Evolutionary conservation across 1,284 basidiomycete genomes (phyloP).

Genomic region (Sporisorium iseilematis-ciliati): DNA sequence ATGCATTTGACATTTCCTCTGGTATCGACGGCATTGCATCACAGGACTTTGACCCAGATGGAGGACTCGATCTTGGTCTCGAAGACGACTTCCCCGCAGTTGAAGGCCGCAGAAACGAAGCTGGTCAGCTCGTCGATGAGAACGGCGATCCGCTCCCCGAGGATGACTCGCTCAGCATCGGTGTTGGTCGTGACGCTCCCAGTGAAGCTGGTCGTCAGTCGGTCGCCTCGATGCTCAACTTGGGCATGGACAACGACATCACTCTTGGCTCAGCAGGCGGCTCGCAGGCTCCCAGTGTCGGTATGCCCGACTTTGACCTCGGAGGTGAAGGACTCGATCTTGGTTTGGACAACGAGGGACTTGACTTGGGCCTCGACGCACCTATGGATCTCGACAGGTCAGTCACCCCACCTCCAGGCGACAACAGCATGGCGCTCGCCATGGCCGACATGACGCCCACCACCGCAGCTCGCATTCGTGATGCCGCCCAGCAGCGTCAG

Average conservation of each 20-base stretch:
- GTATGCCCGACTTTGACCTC: slow-evolving; percentile 49
- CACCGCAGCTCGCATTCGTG: slow-evolving; percentile 71
- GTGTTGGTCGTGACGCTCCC: slow-evolving; percentile 65
- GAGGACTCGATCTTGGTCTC: slow-evolving; percentile 70
- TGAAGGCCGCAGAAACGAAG: slow-evolving; percentile 45
- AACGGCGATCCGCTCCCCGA: slow-evolving; percentile 69
- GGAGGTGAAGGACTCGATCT: slow-evolving; percentile 76
- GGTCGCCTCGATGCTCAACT: slow-evolving; percentile 51
- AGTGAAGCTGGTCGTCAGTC: slow-evolving; percentile 49
- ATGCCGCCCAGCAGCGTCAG: slow-evolving; percentile 55
- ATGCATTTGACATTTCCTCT: slow-evolving; percentile 53
- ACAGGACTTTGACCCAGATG: slow-evolving; percentile 61
- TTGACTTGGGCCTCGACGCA: slow-evolving; percentile 40
- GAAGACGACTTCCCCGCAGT: slow-evolving; percentile 71
- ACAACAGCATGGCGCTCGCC: slow-evolving; percentile 53
- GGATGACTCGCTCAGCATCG: slow-evolving; percentile 63
- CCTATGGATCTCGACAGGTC: slow-evolving; percentile 40
- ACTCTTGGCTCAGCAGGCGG: slow-evolving; percentile 43
- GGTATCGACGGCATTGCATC: slow-evolving; percentile 59
- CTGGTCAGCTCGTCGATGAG: slow-evolving; percentile 53
- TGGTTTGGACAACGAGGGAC: slow-evolving; percentile 70
- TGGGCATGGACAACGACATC: slow-evolving; percentile 47
- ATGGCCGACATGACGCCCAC: slow-evolving; percentile 73
- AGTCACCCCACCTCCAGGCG: slow-evolving; percentile 48
- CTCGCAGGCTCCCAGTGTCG: slow-evolving; percentile 45